Base-by-base conservation (phyloP, 2,329 filamentous ascomycete species). In the Nemania diffusa region DNA sequence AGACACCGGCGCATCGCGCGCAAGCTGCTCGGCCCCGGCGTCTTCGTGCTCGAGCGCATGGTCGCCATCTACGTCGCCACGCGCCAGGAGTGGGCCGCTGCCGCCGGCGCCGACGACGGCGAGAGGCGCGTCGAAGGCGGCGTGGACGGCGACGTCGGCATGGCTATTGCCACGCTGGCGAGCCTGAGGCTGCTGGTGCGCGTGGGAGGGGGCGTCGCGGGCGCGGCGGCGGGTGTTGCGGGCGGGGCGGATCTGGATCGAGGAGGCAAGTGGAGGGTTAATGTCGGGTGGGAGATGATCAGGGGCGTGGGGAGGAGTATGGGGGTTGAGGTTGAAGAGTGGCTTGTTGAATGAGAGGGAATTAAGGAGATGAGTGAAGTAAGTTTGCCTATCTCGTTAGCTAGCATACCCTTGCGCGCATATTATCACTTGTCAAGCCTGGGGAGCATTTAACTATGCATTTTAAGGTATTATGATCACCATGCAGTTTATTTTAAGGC, bases 281-380 rank as follows among this genome's bases (percentile, higher is more conserved):
- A 92, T 72, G 89, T 92, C 64, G 88, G 90, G 0, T 94, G 91
- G 91, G 93, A 96, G 75, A 88, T 91, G 69, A 87, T 92, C 6
- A 83, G 90, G 67, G 86, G 84, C 3, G 80, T 96, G 69, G 92
- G 91, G 29, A 82, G 92, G 74, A 90, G 87, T 75, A 87, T 96
- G 58, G 90, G 91, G 2, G 84, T 96, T n/a, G 92, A 94, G 77
- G 85, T 94, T 13, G 89, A 92, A 69, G 92, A 95, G 77, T 94
- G 90, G 85, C 79, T 93, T 62, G 84, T 90, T 56, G 91, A 92
- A 70, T 92, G 37, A 40, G 37, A 77, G 34, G 5, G 37, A 11
- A 11, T 5, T 11, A 11, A 62, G 64, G 51, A n/a, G 17, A 22
- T 24, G n/a, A 15, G 9, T 5, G 13, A 51, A 5, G 17, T 27